Conservation (phyloP, 768 basidiomycete genomes). For the Chalciporus pseudorubinellus region DNA sequence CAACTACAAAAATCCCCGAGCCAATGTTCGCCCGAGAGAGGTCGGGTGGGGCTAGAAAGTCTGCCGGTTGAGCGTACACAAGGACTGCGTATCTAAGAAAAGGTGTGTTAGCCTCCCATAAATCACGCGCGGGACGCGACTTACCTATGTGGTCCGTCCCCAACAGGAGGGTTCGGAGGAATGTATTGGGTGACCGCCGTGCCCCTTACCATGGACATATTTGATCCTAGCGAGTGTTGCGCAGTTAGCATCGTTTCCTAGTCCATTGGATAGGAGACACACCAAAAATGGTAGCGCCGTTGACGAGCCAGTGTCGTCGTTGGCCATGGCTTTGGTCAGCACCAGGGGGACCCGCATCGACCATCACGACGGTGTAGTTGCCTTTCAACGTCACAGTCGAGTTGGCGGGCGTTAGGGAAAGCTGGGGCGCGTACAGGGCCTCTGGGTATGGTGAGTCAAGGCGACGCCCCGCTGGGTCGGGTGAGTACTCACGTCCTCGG, state of each 20-base stretch:
- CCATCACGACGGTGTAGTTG: slow-evolving; percentile 69
- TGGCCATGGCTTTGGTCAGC: slow-evolving; percentile 54
- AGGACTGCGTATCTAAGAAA: slow-evolving; percentile 61
- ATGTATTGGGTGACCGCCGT: slow-evolving; percentile 62
- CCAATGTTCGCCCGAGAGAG: slow-evolving; percentile 49
- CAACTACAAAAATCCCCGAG: slow-evolving; percentile 56
- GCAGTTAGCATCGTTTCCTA: not conserved
- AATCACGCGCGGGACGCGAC: not conserved
- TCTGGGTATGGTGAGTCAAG: slow-evolving; percentile 37
- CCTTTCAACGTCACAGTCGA: slow-evolving; percentile 44
- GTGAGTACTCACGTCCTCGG: slow-evolving; percentile 48
- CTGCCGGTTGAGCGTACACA: slow-evolving; percentile 59
- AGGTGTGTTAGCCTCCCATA: not conserved
- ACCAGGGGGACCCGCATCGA: slow-evolving; percentile 70
- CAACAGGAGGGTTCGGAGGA: slow-evolving; percentile 66
- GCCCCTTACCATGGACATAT: slow-evolving; percentile 43
- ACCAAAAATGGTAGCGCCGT: slow-evolving; percentile 55
- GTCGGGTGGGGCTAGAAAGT: slow-evolving; percentile 59
- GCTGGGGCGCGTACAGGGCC: slow-evolving; percentile 50
- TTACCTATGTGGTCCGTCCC: slow-evolving; percentile 74
- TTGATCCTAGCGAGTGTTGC: slow-evolving; percentile 26
- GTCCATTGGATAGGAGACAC: slow-evolving; percentile 6
- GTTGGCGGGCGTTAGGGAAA: slow-evolving; percentile 52
- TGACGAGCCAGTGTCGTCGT: slow-evolving; percentile 81
- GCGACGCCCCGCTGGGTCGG: not conserved